These are phyloP conservation scores for Teunomyces funiuensis DNA, from an alignment of 805 yeast species.

Conservation along the genomic window DNA sequence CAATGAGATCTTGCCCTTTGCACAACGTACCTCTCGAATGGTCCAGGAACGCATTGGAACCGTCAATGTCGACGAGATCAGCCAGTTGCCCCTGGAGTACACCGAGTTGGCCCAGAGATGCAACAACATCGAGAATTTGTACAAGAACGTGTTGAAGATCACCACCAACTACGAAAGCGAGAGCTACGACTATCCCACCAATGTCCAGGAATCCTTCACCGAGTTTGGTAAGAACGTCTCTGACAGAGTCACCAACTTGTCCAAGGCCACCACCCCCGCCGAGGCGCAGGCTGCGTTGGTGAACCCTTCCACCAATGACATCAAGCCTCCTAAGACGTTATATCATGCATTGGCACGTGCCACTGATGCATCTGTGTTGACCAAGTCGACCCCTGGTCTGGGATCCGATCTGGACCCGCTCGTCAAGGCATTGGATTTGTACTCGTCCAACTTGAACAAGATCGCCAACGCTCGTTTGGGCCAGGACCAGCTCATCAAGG, in stretches of 20 bases:
- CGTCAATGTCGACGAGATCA: conserved; percentile 64
- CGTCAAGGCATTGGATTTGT: conserved; percentile 61
- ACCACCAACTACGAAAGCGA: conserved; percentile 65
- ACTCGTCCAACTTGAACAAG: conserved; percentile 68
- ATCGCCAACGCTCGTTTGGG: conserved; percentile 80
- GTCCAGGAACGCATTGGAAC: conserved; percentile 79
- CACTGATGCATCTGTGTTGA: conserved; percentile 52
- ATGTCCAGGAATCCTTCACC: conserved; percentile 69
- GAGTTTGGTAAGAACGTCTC: conserved; percentile 69
- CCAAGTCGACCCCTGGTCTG: conserved; percentile 38
- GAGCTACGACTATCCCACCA: conserved; percentile 81
- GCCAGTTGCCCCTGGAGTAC: conserved; percentile 80
- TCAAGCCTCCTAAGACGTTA: conserved; percentile 73
- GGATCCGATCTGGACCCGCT: conserved; percentile 48
- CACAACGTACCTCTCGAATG: conserved; percentile 76
- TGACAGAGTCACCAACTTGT: conserved; percentile 61
- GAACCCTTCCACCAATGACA: conserved; percentile 38
- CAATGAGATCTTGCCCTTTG: conserved; percentile 56
- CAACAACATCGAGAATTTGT: conserved; percentile 41
- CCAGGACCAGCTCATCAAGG: conserved; percentile 72
- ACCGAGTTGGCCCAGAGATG: conserved; percentile 44
- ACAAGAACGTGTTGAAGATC: conserved; percentile 42
- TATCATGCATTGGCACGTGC: conserved; percentile 82
- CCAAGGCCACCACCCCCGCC: conserved; percentile 72
- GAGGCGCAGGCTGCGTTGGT: conserved; percentile 77